Evolutionary conservation across 2,329 filamentous ascomycete species (phyloP).

Genomic region (Coniosporium tulheliwenetii): DNA sequence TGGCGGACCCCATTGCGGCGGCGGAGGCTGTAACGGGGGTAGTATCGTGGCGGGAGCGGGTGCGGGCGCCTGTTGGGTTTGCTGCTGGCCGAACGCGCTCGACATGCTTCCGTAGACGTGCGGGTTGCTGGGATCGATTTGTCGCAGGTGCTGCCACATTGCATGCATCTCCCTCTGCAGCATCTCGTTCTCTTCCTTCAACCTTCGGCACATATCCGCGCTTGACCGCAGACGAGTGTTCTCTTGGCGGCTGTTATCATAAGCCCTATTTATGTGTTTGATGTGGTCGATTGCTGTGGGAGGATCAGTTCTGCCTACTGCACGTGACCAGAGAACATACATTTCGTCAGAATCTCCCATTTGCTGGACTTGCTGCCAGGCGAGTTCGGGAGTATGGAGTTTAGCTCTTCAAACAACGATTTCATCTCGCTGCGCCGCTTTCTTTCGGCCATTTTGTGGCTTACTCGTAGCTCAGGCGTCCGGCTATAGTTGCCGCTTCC

Average conservation of each 20-base stretch:
- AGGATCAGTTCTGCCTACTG: too few relatives aligned
- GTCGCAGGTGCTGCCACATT: constrained; percentile 29
- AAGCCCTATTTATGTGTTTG: constrained; percentile 19
- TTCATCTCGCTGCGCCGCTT: constrained; percentile 83
- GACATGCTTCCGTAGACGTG: constrained; percentile 33
- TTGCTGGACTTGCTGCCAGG: constrained; percentile 76
- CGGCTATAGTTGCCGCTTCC: constrained; percentile 60
- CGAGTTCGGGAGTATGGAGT: constrained; percentile 64
- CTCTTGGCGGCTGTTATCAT: constrained; percentile 23
- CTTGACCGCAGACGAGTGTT: constrained; percentile 26
- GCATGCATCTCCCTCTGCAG: constrained; percentile 29
- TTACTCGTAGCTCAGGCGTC: constrained; percentile 67
- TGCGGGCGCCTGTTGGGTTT: constrained; percentile 13
- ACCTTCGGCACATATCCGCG: constrained; percentile 24
- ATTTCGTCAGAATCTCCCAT: constrained; percentile 78
- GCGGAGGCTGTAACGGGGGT: constrained; percentile 22
- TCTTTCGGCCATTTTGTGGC: constrained; percentile 71
- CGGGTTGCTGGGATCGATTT: constrained; percentile 27
- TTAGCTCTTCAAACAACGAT: constrained; percentile 65
- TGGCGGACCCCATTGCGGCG: constrained; percentile 16
- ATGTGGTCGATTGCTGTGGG: constrained; percentile 33
- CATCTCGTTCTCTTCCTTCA: constrained; percentile 30
- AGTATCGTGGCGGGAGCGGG: constrained; percentile 14
- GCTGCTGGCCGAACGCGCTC: constrained; percentile 23
- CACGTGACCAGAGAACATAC: constrained; percentile 29